phyloP scores from a whole-genome alignment of 352 stramenopile genomes.

The Thalassiosira delicatula region DNA sequence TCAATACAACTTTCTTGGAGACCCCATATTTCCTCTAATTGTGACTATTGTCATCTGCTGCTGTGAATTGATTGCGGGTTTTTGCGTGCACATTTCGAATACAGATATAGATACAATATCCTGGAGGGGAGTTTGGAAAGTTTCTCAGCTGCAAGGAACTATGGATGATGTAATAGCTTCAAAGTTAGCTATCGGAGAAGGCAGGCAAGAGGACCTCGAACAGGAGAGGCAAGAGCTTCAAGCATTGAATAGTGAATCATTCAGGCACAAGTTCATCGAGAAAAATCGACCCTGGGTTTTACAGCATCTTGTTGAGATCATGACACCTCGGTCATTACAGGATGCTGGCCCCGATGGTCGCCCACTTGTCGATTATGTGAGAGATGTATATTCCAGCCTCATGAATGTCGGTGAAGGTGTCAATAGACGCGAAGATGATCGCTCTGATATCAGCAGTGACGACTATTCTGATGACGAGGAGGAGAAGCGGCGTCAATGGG shows the following conservation, averaged over 20 bases:
- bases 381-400: slow-evolving; percentile 95
- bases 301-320: slow-evolving; percentile 94
- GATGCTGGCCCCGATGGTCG: slow-evolving; percentile 84
- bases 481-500: slow-evolving; percentile 87
- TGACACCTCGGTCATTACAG: slow-evolving; percentile 91
- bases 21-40: slow-evolving; percentile 90
- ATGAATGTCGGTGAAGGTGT: slow-evolving; percentile 86
- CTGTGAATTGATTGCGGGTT: slow-evolving; percentile 82
- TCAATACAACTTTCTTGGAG: slow-evolving; percentile 92
- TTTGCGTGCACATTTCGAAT: slow-evolving; percentile 84
- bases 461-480: slow-evolving; percentile 87
- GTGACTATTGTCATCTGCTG: slow-evolving; percentile 87
- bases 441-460: slow-evolving; percentile 92
- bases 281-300: slow-evolving; percentile 95
- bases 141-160: slow-evolving; percentile 90
- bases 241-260: slow-evolving; percentile 95
- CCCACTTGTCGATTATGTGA: slow-evolving; percentile 92
- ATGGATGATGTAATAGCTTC: slow-evolving; percentile 95
- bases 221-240: slow-evolving; percentile 94
- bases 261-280: slow-evolving; percentile 95
- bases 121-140: slow-evolving; percentile 89
- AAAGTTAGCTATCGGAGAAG: slow-evolving; percentile 93
- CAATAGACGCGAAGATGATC: slow-evolving; percentile 86
- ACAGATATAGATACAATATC: slow-evolving; percentile 80
- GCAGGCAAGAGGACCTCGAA: slow-evolving; percentile 92